Base-by-base conservation (phyloP, 345 rosid genomes). In the Luvunga scandens region DNA sequence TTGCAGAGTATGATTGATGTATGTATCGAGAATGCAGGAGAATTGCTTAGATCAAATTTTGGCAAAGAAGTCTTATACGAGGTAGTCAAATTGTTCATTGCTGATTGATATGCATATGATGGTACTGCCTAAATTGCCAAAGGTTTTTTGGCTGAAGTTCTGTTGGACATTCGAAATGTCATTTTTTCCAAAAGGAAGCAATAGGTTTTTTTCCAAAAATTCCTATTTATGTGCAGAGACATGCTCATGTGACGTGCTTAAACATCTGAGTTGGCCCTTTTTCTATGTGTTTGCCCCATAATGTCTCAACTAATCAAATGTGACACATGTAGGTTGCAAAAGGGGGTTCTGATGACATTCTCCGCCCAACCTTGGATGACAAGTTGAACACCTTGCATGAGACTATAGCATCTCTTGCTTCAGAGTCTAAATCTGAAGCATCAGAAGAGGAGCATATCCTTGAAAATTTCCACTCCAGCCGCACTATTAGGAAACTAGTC, bases 1-100 rank as follows among this genome's bases (percentile, higher is more conserved):
- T 78, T 86, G 86, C 98, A 97, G 98, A 82, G 80, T 56, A 90
- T 95, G 61, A 79, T 93, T 79, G 89, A 91, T 34, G 84, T 82
- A 66, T 95, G 97, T 61, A 84, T 78, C 30, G 95, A 90, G 84
- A 89, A 85, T 75, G 89, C 86, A 5, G 92, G 82, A 72, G 93
- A 93, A 83, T 73, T 95, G 72, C 90, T 95, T 36, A 80, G 83
- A 78, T 93, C 96, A 62, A 92, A 93, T 78, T 79, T 90, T 31
- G 92, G 96, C 77, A 95, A 89, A 86, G 98, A 93, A 70, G 83
- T 93, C 56, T 34, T 92, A 30, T 95, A 89, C 73, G 99, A 95
- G 94, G 99, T 89, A 79, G 71, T 80, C 53, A 18, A 48, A 76
- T 61, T 30, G 19, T 65, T 65, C 10, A 24, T 56, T 61, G 22